Conservation (phyloP, 2,329 filamentous ascomycete genomes). For the Fusarium coffeatum region DNA sequence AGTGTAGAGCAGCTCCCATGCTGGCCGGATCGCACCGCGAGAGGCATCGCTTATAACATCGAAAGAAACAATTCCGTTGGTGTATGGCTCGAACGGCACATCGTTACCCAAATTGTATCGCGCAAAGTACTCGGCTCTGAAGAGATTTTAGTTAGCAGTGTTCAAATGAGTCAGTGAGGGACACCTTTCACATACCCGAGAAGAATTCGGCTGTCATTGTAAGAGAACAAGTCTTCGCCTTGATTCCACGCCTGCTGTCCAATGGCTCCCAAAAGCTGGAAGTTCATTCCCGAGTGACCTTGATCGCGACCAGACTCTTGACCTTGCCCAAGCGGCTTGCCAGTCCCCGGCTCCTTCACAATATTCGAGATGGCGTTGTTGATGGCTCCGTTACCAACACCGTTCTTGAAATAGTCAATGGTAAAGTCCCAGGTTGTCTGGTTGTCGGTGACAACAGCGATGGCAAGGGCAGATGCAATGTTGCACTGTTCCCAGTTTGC, state of each 20-base stretch:
- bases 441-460: constrained; percentile 22
- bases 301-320: constrained; percentile 37
- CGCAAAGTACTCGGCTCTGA: constrained; percentile 29
- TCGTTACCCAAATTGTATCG: constrained; percentile 32
- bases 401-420: constrained; percentile 27
- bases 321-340: constrained; percentile 12
- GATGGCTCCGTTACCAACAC: constrained; percentile 13
- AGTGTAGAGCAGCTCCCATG: constrained; percentile 22
- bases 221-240: constrained; percentile 27
- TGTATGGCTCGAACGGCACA: constrained; percentile 33
- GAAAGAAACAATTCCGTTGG: constrained; percentile 26
- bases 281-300: constrained; percentile 22
- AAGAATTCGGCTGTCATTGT: constrained; percentile 34
- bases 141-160: too few species aligned
- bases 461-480: constrained; percentile 25
- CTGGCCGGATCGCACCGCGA: background rate
- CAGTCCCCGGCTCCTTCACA: constrained; percentile 9
- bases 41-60: constrained; percentile 10
- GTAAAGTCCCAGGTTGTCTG: constrained; percentile 13
- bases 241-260: constrained; percentile 34
- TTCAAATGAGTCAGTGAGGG: too few species aligned
- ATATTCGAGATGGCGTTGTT: constrained; percentile 19
- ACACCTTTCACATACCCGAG: constrained; percentile 21
- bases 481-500: constrained; percentile 34
- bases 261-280: constrained; percentile 10